phyloP scores from a whole-genome alignment of 257 asterid genomes.

The Gentiana straminea region DNA sequence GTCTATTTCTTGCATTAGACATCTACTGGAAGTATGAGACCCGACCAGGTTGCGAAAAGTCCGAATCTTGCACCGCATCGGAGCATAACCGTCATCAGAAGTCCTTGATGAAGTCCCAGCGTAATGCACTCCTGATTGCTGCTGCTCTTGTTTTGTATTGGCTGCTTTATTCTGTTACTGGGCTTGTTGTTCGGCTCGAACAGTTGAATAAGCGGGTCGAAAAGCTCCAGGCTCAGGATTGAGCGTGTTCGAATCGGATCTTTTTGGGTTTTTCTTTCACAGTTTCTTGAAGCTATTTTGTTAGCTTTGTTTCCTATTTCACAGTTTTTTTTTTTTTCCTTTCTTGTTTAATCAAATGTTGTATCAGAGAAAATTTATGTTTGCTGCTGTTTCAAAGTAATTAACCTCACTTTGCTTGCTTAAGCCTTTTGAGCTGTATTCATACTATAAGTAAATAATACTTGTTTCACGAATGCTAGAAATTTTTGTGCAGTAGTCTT shows the following conservation, averaged over 20 bases:
- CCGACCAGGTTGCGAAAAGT: background rate
- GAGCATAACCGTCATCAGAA: constrained; percentile 92
- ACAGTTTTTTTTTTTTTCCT: too few species aligned
- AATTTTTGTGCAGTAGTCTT: too few species aligned
- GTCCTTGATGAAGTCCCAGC: constrained; percentile 86
- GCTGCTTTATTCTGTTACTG: constrained; percentile 36
- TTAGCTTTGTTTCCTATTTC: too few species aligned
- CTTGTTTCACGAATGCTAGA: too few species aligned
- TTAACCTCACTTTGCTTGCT: too few species aligned
- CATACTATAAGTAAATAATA: too few species aligned
- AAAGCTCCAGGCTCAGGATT: constrained; percentile 60
- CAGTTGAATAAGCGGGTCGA: constrained; percentile 22
- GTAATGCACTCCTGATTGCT: constrained; percentile 17
- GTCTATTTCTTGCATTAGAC: constrained; percentile 42
- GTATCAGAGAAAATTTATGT: too few species aligned
- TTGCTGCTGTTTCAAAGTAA: too few species aligned
- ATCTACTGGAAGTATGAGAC: constrained; percentile 95
- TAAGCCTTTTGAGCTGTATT: too few species aligned
- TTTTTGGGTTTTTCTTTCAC: constrained; percentile 2
- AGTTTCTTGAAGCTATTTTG: background rate
- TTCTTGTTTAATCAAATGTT: too few species aligned
- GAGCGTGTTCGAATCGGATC: background rate
- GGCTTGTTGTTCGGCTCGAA: constrained; percentile 46
- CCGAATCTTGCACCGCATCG: constrained; percentile 23
- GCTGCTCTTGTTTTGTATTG: constrained; percentile 76